Evolutionary conservation across 2,329 filamentous ascomycete species (phyloP).

Genomic region (Sclerotiophoma versabilis): DNA sequence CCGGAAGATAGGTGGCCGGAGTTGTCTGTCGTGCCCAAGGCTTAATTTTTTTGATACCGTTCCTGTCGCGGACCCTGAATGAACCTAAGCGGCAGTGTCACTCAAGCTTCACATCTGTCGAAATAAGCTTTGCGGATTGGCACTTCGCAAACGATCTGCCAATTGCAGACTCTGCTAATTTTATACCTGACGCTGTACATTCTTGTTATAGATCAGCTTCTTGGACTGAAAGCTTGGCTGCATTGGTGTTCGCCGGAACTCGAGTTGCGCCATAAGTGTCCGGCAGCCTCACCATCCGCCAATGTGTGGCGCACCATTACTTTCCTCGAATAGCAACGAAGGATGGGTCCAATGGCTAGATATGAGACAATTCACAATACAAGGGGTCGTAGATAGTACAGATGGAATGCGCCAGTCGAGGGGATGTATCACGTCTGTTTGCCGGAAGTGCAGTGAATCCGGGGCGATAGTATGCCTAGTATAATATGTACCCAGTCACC

Average conservation of each 20-base stretch:
- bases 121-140: constrained; percentile 7
- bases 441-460: neutral
- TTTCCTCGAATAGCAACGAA: constrained; percentile 17
- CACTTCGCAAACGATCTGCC: constrained; percentile 1
- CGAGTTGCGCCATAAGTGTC: constrained; percentile 7
- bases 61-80: constrained; percentile 4
- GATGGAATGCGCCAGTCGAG: neutral
- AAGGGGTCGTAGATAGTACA: constrained; percentile 8
- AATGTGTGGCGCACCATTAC: constrained; percentile 16
- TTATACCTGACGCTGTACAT: neutral
- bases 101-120: constrained; percentile 10
- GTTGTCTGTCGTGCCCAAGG: neutral
- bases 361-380: constrained; percentile 13
- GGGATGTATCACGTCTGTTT: constrained; percentile 10
- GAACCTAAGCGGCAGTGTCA: constrained; percentile 5
- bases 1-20: constrained; percentile 2
- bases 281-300: constrained; percentile 25
- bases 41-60: constrained; percentile 2
- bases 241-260: constrained; percentile 11
- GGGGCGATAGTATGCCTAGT: constrained; percentile 11
- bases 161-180: neutral
- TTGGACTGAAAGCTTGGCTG: constrained; percentile 11
- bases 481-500: neutral
- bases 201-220: constrained; percentile 15
- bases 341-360: constrained; percentile 24